Evolutionary conservation across 2,329 filamentous ascomycete species (phyloP).

Genomic region (Chaetomium globosum): DNA sequence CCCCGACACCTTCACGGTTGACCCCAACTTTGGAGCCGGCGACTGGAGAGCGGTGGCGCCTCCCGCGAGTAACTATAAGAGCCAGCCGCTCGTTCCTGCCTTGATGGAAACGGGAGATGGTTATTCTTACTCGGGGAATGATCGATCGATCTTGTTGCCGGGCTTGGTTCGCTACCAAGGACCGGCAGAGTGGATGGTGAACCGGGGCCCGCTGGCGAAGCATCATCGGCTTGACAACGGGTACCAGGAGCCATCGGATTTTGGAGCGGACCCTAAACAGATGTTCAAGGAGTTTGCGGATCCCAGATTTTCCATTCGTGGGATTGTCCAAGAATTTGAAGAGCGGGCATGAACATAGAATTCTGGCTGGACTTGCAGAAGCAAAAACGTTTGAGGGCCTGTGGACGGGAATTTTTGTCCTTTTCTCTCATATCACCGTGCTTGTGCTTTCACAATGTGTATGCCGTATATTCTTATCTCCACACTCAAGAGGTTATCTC

Average conservation of each 20-base stretch:
- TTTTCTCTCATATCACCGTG: neutral
- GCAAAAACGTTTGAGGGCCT: neutral
- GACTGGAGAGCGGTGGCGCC: slow-evolving; percentile 25
- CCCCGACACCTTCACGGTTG: slow-evolving; percentile 14
- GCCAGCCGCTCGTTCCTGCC: slow-evolving; percentile 22
- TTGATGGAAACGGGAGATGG: slow-evolving; percentile 37
- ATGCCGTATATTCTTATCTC: neutral
- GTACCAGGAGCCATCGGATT: slow-evolving; percentile 34
- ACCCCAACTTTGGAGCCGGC: slow-evolving; percentile 34
- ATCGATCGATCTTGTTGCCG: slow-evolving; percentile 34
- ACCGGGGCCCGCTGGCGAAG: slow-evolving; percentile 13
- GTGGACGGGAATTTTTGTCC: neutral
- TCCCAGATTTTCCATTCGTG: neutral
- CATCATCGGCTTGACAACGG: slow-evolving; percentile 37
- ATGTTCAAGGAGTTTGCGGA: neutral
- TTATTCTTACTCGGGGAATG: slow-evolving; percentile 29
- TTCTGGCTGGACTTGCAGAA: neutral
- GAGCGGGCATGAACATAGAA: neutral
- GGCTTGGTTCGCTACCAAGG: slow-evolving; percentile 29
- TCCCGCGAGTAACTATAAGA: slow-evolving; percentile 23
- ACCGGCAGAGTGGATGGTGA: slow-evolving; percentile 18
- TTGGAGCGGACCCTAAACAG: slow-evolving; percentile 7
- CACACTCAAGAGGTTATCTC: neutral
- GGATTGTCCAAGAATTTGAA: neutral
- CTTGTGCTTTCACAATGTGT: neutral